Base-by-base conservation (phyloP, 2,329 filamentous ascomycete species). In the Diplodia mutila region DNA sequence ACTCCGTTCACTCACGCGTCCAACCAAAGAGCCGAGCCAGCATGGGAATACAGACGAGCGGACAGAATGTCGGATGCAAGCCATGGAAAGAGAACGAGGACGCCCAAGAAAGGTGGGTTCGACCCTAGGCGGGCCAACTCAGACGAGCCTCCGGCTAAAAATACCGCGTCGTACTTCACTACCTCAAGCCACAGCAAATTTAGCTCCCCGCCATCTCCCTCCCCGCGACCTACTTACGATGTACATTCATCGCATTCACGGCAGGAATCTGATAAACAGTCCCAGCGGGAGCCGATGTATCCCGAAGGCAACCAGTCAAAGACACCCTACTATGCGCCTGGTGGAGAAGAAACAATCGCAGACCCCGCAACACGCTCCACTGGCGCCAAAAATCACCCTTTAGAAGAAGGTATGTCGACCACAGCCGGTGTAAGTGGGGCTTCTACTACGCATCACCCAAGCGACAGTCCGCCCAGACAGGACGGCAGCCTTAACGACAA, bases 321-420 rank as follows among this genome's bases (percentile, higher is more conserved):
- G 57, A 85, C 84, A 23, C 83, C 82, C 52, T 89, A 89, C 74
- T 82, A 71, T 34, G 74, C 84, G 18, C 80, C 80, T 4, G 76
- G 80, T 37, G 86, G 87, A 42, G 87, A 89, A 73, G 85, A 82
- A 70, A 88, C 84, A 0, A 84, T 85, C 67, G 82, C 88, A 71
- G 82, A 82, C 46, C 83, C 80, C 68, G 79, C 88, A 8, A 80
- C 81, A 53, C 81, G 85, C 52, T 86, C 86, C 64, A 77, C 83
- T 12, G 88, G 84, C 71, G 82, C 83, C 66, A 82, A 85, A 46
- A 82, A 84, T 71, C 81, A 84, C 2, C 81, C 83, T 8, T 77
- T 67, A 12, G 25, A 39, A 18, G 57, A 29, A 21, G 39, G 14
- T 12, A 39, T 71, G 18, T 69, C 69, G 59, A 46, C 72, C 11